phyloP scores from a whole-genome alignment of 140 eudicot species.

The Oenanthe javanica region DNA sequence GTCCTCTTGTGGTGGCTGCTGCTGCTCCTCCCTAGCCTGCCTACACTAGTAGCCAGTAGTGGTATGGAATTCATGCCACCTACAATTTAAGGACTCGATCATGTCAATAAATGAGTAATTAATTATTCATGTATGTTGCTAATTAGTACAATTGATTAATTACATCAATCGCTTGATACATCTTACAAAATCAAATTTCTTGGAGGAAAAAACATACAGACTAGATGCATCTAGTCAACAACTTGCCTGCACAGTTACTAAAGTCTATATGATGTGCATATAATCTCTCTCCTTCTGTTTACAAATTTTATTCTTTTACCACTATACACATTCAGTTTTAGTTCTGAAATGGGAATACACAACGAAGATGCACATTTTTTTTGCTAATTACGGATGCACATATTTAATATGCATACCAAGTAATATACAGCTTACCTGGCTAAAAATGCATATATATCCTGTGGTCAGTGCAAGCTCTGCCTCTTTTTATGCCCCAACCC shows the following conservation, averaged over 20 bases:
- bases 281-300: neutral
- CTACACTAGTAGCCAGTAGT: neutral
- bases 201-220: neutral
- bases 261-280: too few species aligned
- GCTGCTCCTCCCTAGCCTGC: neutral
- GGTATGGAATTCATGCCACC: neutral
- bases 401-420: neutral
- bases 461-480: neutral
- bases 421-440: neutral
- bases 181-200: too few species aligned
- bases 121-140: neutral
- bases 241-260: neutral
- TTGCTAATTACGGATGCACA: neutral
- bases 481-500: too few species aligned
- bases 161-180: neutral
- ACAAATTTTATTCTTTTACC: neutral
- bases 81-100: neutral
- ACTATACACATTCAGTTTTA: neutral
- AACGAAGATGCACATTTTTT: too few species aligned
- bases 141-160: neutral
- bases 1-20: slow-evolving; percentile 28
- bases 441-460: neutral
- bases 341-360: too few species aligned
- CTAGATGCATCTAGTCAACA: neutral
- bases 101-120: neutral